Evolutionary conservation across 2,329 filamentous ascomycete genomes (phyloP), one percentile per base, ranked within the genome.

Genomic region (Diaporthe sp.): DNA sequence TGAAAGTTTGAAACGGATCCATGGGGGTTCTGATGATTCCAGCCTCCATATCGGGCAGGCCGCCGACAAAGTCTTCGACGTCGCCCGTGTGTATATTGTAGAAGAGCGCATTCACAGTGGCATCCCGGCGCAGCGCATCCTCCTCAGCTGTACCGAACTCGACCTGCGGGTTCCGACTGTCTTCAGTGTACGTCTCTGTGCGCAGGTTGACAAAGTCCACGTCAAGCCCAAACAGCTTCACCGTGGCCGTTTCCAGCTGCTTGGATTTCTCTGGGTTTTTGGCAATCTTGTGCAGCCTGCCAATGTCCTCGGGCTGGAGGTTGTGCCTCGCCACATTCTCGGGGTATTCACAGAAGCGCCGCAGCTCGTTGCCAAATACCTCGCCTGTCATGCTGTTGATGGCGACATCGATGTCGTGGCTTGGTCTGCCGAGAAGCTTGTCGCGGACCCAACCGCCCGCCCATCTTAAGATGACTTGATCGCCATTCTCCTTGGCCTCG

Each of bases 191-290:
- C 0, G 93, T 96, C 85, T 98, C 97, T 82, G 95, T 97, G 61
- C 96, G 91, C 63, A 98, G 87, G 82, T 98, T 99, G 80, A 99
- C 97, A 81, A 99, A 92, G 82, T 99, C 96, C 65, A 98, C 90
- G 81, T 98, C 96, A 67, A 97, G 89, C 0, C 94, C 95, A 81
- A 98, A 92, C 75, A 98, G 92, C 78, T 90, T 94, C 34, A 94
- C 95, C 13, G 95, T 98, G 67, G 95, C 94, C 0, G 96, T 98
- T 84, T 98, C 96, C 20, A 98, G 90, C 82, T 98, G 95, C 85
- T 98, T 98, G 28, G 95, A 98, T 85, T 98, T 98, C 81, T 98
- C 95, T 0, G 96, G 96, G 82, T 98, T 98, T 75, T 93, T 93
- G 71, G 94, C 93, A 79, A 98, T 96, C 83, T 95, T 97, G 87